Evolutionary conservation across 345 rosid genomes (phyloP).

Genomic region (Theobroma cacao): DNA sequence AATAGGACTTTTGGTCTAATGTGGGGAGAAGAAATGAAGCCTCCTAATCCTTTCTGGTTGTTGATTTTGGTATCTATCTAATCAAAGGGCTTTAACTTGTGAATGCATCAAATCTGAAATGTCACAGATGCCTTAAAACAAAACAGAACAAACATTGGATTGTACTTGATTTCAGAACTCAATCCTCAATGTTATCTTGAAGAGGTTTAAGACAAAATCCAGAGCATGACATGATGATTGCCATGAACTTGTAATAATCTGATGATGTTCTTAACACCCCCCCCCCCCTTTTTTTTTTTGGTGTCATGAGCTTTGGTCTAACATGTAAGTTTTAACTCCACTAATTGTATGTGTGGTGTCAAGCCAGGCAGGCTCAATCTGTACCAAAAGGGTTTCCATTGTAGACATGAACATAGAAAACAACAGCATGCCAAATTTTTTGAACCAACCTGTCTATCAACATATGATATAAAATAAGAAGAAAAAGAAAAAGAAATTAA

Average conservation of each 20-base stretch:
- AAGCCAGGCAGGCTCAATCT: not conserved
- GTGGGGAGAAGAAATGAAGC: not conserved
- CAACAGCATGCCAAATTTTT: slow-evolving; percentile 9
- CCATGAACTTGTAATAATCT: not conserved
- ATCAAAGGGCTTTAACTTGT: slow-evolving; percentile 4
- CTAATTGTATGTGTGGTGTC: not conserved
- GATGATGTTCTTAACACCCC: not conserved
- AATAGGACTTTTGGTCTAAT: not conserved
- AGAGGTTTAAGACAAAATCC: not conserved
- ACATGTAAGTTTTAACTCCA: not conserved
- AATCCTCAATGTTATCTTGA: not conserved
- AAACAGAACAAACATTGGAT: not conserved
- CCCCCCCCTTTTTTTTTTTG: not conserved
- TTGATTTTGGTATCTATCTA: not conserved
- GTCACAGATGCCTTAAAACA: not conserved
- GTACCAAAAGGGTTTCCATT: not conserved
- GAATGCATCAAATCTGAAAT: not conserved
- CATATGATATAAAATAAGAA: not conserved
- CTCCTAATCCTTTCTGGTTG: not conserved
- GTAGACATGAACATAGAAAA: not conserved
- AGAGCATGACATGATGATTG: not conserved
- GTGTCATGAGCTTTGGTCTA: no score
- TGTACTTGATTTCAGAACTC: not conserved
- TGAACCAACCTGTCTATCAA: not conserved
- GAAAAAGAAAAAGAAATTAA: not conserved